Conservation (phyloP, 2,329 filamentous ascomycete genomes). For the Myriangium duriaei region DNA sequence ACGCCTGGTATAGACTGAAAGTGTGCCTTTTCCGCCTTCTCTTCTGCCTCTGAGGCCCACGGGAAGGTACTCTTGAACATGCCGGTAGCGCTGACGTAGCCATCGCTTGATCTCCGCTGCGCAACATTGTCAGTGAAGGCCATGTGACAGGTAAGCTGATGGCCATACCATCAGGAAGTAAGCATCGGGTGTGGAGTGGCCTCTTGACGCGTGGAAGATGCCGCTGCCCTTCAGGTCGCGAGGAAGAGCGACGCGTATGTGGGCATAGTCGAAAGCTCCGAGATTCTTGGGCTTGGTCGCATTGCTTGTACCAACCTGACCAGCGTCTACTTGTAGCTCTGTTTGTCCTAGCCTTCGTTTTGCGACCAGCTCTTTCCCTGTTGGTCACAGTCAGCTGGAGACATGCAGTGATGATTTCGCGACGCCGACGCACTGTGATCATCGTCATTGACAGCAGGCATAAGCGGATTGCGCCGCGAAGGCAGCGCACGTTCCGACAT, state of each 20-base stretch:
- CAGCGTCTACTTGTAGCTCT: constrained; percentile 71
- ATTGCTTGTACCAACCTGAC: constrained; percentile 55
- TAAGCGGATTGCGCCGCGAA: constrained; percentile 50
- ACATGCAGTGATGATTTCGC: background rate
- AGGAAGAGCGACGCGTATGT: constrained; percentile 81
- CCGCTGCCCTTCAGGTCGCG: constrained; percentile 79
- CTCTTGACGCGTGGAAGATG: constrained; percentile 68
- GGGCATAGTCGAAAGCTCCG: constrained; percentile 88
- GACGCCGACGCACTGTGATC: constrained; percentile 44
- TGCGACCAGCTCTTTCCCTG: constrained; percentile 51
- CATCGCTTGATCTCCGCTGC: constrained; percentile 71
- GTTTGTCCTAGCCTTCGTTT: constrained; percentile 87
- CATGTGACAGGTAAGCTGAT: background rate
- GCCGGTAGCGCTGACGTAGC: constrained; percentile 72
- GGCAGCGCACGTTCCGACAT: constrained; percentile 36
- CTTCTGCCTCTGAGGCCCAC: constrained; percentile 52
- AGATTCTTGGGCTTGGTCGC: constrained; percentile 61
- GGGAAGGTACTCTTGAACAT: constrained; percentile 90
- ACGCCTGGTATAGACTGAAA: constrained; percentile 74
- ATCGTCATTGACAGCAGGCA: constrained; percentile 45
- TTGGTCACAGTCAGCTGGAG: background rate
- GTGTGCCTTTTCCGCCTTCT: constrained; percentile 67
- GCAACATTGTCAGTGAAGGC: constrained; percentile 8
- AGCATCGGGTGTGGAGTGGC: constrained; percentile 57
- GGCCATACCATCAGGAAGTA: constrained; percentile 80